Evolutionary conservation across 345 rosid genomes (phyloP).

Genomic region (Cardamine chenopodiifolia): DNA sequence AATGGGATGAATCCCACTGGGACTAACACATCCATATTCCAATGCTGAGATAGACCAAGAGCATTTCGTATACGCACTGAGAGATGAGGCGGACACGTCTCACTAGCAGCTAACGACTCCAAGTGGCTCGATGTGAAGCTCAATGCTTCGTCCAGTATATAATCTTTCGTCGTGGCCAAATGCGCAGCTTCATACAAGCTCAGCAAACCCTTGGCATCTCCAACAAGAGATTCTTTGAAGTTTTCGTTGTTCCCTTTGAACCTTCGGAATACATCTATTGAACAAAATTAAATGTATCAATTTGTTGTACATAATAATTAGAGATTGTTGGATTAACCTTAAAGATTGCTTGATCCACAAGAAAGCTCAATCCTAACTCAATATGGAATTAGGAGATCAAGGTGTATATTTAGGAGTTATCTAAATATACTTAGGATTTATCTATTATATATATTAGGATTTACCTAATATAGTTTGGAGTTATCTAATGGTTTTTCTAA

Average conservation of each 20-base stretch:
- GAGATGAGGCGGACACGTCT: not conserved
- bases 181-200: constrained; percentile 50
- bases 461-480: no score
- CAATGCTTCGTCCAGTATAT: constrained; percentile 46
- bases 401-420: no score
- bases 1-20: not conserved
- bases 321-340: no score
- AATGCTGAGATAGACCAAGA: constrained; percentile 14
- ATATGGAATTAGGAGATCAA: no score
- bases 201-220: constrained; percentile 43
- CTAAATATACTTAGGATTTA: no score
- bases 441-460: no score
- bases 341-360: no score
- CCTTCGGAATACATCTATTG: constrained; percentile 42
- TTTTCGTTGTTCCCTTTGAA: constrained; percentile 41
- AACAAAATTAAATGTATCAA: not conserved
- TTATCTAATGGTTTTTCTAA: no score
- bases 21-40: constrained; percentile 19
- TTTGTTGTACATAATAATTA: not conserved
- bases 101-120: not conserved
- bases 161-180: constrained; percentile 36
- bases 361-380: no score
- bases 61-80: not conserved
- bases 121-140: constrained; percentile 30
- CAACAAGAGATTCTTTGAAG: constrained; percentile 18